Percentiles rank a stretch among this genome's conserved stretches.
Conservation (phyloP, 805 yeast species). For the Alloascoidea hylecoeti region DNA sequence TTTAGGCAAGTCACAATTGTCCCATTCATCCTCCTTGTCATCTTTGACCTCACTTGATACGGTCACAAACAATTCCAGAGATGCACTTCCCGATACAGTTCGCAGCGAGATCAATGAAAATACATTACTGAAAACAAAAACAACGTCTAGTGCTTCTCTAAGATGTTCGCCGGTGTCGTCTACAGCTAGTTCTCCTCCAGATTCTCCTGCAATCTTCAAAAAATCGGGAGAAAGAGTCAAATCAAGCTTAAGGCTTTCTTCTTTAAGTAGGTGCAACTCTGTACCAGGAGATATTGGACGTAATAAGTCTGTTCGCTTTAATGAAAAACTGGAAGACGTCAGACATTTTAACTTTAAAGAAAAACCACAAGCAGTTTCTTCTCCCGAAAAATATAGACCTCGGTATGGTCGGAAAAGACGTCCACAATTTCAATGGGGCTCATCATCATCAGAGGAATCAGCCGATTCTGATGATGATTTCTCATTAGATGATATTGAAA, state of each 20-base stretch:
- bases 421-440: slow-evolving; percentile 8
- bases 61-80: too few species aligned
- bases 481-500: slow-evolving; percentile 10
- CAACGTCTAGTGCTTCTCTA: too few species aligned
- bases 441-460: slow-evolving; percentile 36
- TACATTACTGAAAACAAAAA: too few species aligned
- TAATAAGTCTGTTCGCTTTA: slow-evolving; percentile 72
- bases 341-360: slow-evolving; percentile 62
- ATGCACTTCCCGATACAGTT: too few species aligned
- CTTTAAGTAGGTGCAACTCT: slow-evolving; percentile 1
- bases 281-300: slow-evolving; percentile 30
- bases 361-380: slow-evolving; percentile 64
- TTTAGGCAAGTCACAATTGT: too few species aligned
- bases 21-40: too few species aligned
- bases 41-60: too few species aligned
- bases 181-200: too few species aligned
- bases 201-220: background rate
- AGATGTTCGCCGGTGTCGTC: too few species aligned
- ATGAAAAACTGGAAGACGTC: slow-evolving; percentile 40
- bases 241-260: slow-evolving; percentile 1
- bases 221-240: background rate
- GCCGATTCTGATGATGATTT: slow-evolving; percentile 16
- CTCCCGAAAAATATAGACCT: slow-evolving; percentile 18
- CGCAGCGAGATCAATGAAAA: too few species aligned
- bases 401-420: background rate